These are phyloP conservation scores for Rhizophagus sp. DNA, from an alignment of 192 early-diverging fungal genomes.

Conservation along the genomic window DNA sequence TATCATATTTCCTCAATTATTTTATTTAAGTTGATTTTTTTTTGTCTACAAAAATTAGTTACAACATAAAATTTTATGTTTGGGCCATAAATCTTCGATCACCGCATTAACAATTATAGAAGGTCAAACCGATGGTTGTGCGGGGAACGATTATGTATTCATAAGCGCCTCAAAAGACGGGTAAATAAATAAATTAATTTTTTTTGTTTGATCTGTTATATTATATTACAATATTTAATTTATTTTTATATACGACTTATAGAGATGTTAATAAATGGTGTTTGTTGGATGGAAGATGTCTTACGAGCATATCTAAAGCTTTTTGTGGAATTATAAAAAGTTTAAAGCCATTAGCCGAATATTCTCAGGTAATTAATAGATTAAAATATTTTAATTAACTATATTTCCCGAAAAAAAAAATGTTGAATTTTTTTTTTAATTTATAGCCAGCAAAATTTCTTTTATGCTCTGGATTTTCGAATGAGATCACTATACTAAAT, in stretches of 20 bases:
- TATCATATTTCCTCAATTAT: background rate
- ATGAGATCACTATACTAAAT: constrained; percentile 55
- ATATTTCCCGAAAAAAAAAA: no score
- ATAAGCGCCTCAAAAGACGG: constrained; percentile 60
- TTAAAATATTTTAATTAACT: background rate
- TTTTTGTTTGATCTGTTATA: background rate
- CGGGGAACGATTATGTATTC: constrained; percentile 46
- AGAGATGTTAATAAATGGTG: constrained; percentile 31
- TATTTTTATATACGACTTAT: constrained; percentile 43
- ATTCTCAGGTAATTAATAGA: constrained; percentile 11
- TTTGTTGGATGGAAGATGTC: constrained; percentile 52
- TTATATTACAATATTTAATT: background rate
- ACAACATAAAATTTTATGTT: constrained; percentile 44
- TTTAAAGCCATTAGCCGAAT: constrained; percentile 42
- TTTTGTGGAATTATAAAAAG: constrained; percentile 51
- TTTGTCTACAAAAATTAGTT: constrained; percentile 33
- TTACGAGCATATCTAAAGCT: constrained; percentile 41
- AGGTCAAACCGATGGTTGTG: constrained; percentile 43
- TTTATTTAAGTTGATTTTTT: background rate
- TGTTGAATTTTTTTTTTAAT: background rate
- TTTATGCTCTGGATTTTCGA: constrained; percentile 52
- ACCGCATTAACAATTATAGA: constrained; percentile 45
- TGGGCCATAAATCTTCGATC: constrained; percentile 53
- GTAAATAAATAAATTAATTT: constrained; percentile 35
- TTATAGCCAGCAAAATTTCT: constrained; percentile 45